These are phyloP conservation scores for Jaenimonas drosophilae DNA, from an alignment of 208 protist genomes.

Conservation along the genomic window DNA sequence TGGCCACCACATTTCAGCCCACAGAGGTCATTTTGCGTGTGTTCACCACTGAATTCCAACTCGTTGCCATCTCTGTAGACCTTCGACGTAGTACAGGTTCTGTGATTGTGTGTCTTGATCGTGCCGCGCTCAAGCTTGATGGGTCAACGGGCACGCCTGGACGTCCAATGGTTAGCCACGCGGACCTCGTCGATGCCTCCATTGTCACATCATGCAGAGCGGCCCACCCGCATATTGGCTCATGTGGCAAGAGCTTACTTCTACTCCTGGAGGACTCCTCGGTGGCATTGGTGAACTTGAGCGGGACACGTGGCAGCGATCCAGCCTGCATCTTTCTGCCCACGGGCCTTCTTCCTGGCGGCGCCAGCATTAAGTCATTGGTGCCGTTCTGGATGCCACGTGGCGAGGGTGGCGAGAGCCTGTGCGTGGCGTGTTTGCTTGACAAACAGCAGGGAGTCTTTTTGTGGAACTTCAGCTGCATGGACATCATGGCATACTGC, in stretches of 20 bases:
- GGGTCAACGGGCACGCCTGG: background rate
- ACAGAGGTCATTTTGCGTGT: slow-evolving; percentile 66
- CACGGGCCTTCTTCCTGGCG: slow-evolving; percentile 48
- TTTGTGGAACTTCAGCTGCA: slow-evolving; percentile 59
- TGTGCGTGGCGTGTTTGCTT: slow-evolving; percentile 50
- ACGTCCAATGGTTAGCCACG: slow-evolving; percentile 26
- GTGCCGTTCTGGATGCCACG: slow-evolving; percentile 51
- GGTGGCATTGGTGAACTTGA: slow-evolving; percentile 57
- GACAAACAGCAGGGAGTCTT: slow-evolving; percentile 53
- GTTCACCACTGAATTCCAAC: slow-evolving; percentile 29
- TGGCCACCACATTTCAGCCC: slow-evolving; percentile 26
- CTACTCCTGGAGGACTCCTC: slow-evolving; percentile 60
- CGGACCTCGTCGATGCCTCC: slow-evolving; percentile 52
- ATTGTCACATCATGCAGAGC: slow-evolving; percentile 25
- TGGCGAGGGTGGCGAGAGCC: slow-evolving; percentile 9
- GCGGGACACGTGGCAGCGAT: slow-evolving; percentile 17
- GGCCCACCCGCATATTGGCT: slow-evolving; percentile 23
- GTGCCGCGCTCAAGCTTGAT: slow-evolving; percentile 36
- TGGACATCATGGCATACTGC: slow-evolving; percentile 47
- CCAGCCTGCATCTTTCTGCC: slow-evolving; percentile 40
- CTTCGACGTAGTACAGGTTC: slow-evolving; percentile 41
- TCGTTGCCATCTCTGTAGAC: slow-evolving; percentile 54
- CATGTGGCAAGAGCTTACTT: slow-evolving; percentile 58
- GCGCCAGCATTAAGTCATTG: slow-evolving; percentile 34
- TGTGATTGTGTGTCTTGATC: slow-evolving; percentile 33